Percentiles rank a stretch among this genome's conserved stretches.
Conservation (phyloP, 495 filamentous ascomycete genomes). For the Neurospora hispaniola region DNA sequence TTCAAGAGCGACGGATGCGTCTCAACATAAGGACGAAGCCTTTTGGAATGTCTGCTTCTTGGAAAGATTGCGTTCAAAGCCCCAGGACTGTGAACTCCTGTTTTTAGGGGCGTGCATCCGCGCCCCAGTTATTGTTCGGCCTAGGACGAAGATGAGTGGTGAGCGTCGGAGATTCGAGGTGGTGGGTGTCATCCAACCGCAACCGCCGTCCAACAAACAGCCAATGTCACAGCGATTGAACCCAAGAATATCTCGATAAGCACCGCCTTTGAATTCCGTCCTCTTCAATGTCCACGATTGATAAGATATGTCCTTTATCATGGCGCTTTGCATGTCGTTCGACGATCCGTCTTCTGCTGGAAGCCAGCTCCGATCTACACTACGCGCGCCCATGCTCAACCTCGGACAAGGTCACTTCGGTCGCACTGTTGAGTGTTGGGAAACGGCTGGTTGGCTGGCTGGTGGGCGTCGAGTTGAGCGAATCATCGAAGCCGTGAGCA, state of each 20-base stretch:
- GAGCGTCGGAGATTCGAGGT: background rate
- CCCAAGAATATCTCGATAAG: background rate
- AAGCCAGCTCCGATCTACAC: background rate
- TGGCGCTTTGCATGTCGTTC: background rate
- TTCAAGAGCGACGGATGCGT: background rate
- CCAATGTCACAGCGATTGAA: background rate
- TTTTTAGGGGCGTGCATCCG: background rate
- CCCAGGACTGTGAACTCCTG: background rate
- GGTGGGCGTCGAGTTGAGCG: background rate
- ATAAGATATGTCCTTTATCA: background rate
- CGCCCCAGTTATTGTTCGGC: background rate
- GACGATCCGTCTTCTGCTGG: background rate
- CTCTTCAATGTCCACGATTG: background rate
- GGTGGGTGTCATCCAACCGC: background rate
- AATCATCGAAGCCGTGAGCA: background rate
- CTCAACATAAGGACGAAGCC: background rate
- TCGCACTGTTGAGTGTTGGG: background rate
- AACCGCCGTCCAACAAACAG: background rate
- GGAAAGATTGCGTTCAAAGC: background rate
- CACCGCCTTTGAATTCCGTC: background rate
- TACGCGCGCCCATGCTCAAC: background rate
- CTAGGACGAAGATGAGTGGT: background rate
- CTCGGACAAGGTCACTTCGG: background rate
- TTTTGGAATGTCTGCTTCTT: background rate
- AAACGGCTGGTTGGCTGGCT: background rate